Evolutionary conservation across 768 basidiomycete genomes (phyloP), one percentile per base, ranked within the genome.

Genomic region (Xerocomellus chrysenteron): DNA sequence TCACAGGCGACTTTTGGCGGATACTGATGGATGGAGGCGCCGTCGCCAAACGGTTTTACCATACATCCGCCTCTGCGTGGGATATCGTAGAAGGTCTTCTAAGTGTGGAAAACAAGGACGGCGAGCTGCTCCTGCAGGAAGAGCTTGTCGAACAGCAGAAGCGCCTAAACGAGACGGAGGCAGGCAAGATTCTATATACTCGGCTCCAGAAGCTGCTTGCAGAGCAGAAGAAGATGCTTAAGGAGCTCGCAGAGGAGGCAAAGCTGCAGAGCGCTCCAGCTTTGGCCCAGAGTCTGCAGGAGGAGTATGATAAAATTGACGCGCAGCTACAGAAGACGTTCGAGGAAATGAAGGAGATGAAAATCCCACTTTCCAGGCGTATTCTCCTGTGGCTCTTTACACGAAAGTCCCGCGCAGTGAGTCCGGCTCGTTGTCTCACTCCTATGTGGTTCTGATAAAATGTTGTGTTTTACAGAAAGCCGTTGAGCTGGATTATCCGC

Each of bases 1-100:
- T 76, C 28, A 57, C 19, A 9, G 0, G 1, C 2, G 54, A 62
- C 0, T 77, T 71, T 51, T 79, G 65, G 65, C 5, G 4, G 1
- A 0, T 4, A 5, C 45, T 66, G 16, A 33, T 55, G 5, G 1
- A 17, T 0, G 52, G 17, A 37, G 59, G 57, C 0, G 65, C 65
- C n/a, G 1, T 0, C 0, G 2, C 26, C 3, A 5, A 1, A 24
- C 47, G 17, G 47, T 65, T 68, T 2, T 0, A 50, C 13, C 57
- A 65, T n/a, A 50, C 48, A 2, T 0, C 0, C 1, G 0, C 0
- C 0, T 39, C 45, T 6, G 62, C 62, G 24, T 2, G 9, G 50
- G 12, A 0, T 0, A 52, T 67, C 26, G 10, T 64, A 5, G 19
- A 11, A 0, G 33, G 21, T 5, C 10, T 65, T 4, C 24, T 19